Evolutionary conservation across 1,284 basidiomycete genomes (phyloP).

Genomic region (Mycosarcoma maydis): DNA sequence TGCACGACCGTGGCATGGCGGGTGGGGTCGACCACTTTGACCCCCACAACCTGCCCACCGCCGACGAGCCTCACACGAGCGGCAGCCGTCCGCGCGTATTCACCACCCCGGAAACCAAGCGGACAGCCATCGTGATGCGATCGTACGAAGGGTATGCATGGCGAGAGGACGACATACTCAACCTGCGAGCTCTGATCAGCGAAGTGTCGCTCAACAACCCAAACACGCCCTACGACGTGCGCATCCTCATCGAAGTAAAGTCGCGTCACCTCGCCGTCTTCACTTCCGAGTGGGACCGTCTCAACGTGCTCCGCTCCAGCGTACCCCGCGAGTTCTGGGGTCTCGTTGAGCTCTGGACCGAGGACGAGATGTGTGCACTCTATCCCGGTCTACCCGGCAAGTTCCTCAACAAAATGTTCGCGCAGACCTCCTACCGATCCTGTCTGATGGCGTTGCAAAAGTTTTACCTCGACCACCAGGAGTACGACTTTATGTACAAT

Average conservation of each 20-base stretch:
- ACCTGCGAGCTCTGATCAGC: constrained; percentile 65
- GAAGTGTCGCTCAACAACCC: constrained; percentile 67
- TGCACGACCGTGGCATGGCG: constrained; percentile 59
- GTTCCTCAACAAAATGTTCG: constrained; percentile 67
- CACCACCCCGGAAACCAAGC: constrained; percentile 62
- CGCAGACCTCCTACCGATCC: constrained; percentile 66
- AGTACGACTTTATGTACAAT: constrained; percentile 67
- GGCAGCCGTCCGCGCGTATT: constrained; percentile 40
- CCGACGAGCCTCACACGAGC: constrained; percentile 38
- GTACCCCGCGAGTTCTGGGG: constrained; percentile 67
- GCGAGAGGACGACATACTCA: constrained; percentile 67
- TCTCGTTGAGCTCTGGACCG: constrained; percentile 66
- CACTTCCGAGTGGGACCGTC: constrained; percentile 66
- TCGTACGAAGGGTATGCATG: constrained; percentile 65
- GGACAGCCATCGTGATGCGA: constrained; percentile 65
- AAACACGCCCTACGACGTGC: constrained; percentile 65
- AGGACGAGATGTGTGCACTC: constrained; percentile 66
- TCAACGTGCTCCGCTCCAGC: constrained; percentile 61
- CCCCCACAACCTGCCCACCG: constrained; percentile 38
- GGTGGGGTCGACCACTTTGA: constrained; percentile 58
- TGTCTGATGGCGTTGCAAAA: constrained; percentile 67
- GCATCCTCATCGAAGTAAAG: constrained; percentile 67
- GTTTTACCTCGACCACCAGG: constrained; percentile 66
- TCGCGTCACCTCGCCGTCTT: constrained; percentile 63
- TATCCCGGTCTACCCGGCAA: constrained; percentile 65